Conservation (phyloP, 306 rosid species). For the Leucaena leucocephala region DNA sequence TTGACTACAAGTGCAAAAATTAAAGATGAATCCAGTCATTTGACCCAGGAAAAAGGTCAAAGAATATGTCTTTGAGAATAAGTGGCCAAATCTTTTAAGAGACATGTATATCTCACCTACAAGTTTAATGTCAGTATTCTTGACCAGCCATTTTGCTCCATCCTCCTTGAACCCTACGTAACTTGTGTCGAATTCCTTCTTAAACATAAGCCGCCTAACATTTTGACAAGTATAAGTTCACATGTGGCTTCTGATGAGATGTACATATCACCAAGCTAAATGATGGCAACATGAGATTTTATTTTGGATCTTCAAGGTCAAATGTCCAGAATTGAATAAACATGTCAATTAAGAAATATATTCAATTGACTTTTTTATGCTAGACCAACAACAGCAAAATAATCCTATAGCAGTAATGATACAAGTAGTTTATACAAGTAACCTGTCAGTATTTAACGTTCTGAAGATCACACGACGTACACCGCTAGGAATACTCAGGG, state of each 20-base stretch:
- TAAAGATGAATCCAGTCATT: conserved; percentile 12
- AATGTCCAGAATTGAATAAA: conserved; percentile 26
- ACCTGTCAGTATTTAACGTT: conserved; percentile 88
- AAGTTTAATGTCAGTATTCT: conserved; percentile 89
- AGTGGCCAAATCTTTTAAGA: conserved; percentile 21
- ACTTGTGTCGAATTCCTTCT: conserved; percentile 75
- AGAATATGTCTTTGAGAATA: conserved; percentile 12
- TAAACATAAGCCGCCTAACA: conserved; percentile 81
- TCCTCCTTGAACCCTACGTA: conserved; percentile 84
- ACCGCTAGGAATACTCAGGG: conserved; percentile 71
- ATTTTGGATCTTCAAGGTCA: conserved; percentile 23
- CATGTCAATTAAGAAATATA: conserved; percentile 1
- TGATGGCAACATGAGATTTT: conserved; percentile 1
- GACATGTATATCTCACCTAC: conserved; percentile 57
- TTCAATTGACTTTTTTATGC: conserved; percentile 4
- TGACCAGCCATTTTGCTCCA: conserved; percentile 90
- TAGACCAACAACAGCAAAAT: conserved; percentile 20
- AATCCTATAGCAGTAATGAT: not conserved
- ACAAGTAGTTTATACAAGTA: conserved; percentile 20
- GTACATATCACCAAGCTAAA: conserved; percentile 21
- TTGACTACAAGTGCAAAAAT: conserved; percentile 6
- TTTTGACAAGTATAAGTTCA: conserved; percentile 36
- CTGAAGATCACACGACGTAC: conserved; percentile 81
- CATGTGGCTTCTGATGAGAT: conserved; percentile 24
- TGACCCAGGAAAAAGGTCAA: not conserved